phyloP scores from a whole-genome alignment of 768 basidiomycete genomes.

The Clavaria fumosa region DNA sequence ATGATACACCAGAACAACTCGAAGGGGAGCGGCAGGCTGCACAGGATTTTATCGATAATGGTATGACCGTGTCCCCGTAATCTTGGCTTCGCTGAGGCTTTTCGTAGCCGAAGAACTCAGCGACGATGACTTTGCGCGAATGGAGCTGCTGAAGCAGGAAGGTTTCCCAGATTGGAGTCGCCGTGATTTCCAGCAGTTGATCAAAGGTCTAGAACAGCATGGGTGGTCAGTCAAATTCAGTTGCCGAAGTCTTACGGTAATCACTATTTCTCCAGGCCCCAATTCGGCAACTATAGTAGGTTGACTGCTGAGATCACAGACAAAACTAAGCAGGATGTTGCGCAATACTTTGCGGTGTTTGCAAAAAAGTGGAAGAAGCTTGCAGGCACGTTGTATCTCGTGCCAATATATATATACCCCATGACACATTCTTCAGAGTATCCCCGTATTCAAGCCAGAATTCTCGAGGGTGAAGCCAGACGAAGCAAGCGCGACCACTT shows the following conservation, averaged over 20 bases:
- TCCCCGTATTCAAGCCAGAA: slow-evolving; percentile 68
- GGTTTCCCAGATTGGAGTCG: slow-evolving; percentile 90
- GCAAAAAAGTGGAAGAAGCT: slow-evolving; percentile 82
- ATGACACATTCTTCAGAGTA: slow-evolving; percentile 39
- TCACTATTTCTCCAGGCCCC: no score
- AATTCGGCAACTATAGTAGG: no score
- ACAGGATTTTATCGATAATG: slow-evolving; percentile 79
- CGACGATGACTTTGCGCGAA: slow-evolving; percentile 71
- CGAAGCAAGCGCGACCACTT: slow-evolving; percentile 76
- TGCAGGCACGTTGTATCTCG: slow-evolving; percentile 34
- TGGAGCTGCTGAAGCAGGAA: slow-evolving; percentile 49
- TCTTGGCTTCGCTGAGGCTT: neutral
- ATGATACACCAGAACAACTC: slow-evolving; percentile 70
- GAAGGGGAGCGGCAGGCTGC: slow-evolving; percentile 68
- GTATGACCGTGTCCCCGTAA: slow-evolving; percentile 21
- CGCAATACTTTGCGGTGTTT: slow-evolving; percentile 69
- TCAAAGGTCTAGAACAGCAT: slow-evolving; percentile 43
- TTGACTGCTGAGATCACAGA: slow-evolving; percentile 76
- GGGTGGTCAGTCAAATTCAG: slow-evolving; percentile 73
- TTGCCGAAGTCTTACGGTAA: no score
- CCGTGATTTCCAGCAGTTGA: slow-evolving; percentile 86
- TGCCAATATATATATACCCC: neutral
- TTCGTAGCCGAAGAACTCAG: slow-evolving; percentile 70
- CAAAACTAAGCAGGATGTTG: slow-evolving; percentile 66
- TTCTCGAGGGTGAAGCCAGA: slow-evolving; percentile 79